phyloP scores from a whole-genome alignment of 176 grass and related monocot genomes.

The barley (Hordeum vulgare) region DNA sequence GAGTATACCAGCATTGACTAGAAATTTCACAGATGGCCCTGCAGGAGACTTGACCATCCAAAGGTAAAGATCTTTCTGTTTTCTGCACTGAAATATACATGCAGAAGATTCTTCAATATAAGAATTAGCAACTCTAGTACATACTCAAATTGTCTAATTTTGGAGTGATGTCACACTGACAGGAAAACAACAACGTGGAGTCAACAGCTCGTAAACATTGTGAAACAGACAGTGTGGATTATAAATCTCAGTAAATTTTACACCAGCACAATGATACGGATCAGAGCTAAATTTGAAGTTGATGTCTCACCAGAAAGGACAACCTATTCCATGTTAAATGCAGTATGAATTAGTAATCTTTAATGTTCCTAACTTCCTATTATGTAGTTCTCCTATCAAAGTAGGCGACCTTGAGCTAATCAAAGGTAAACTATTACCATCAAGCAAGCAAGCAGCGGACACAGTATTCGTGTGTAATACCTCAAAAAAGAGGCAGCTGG shows the following conservation, averaged over 20 bases:
- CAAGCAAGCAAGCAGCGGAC: not conserved
- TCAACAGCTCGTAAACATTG: not conserved
- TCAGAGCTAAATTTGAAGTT: not conserved
- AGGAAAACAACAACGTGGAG: not conserved
- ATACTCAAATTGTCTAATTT: not conserved
- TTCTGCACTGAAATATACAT: conserved; percentile 58
- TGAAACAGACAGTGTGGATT: not conserved
- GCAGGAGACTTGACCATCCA: conserved; percentile 78
- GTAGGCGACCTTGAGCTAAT: not conserved
- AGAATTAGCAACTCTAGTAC: not conserved
- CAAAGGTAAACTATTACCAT: not conserved
- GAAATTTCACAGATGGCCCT: conserved; percentile 87
- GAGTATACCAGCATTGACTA: conserved; percentile 77
- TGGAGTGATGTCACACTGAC: not conserved
- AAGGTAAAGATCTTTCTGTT: conserved; percentile 84
- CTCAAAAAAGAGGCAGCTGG: conserved; percentile 85
- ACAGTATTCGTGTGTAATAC: conserved; percentile 16
- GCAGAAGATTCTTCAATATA: not conserved
- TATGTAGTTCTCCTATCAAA: not conserved
- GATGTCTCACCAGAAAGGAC: not conserved
- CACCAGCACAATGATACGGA: not conserved
- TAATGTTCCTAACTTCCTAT: not conserved
- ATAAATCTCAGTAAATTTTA: not conserved
- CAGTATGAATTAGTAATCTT: not conserved
- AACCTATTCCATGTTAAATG: not conserved